Evolutionary conservation across 805 yeast species (phyloP), one percentile per base, ranked within the genome.

Genomic region (Komagataella ulmi): DNA sequence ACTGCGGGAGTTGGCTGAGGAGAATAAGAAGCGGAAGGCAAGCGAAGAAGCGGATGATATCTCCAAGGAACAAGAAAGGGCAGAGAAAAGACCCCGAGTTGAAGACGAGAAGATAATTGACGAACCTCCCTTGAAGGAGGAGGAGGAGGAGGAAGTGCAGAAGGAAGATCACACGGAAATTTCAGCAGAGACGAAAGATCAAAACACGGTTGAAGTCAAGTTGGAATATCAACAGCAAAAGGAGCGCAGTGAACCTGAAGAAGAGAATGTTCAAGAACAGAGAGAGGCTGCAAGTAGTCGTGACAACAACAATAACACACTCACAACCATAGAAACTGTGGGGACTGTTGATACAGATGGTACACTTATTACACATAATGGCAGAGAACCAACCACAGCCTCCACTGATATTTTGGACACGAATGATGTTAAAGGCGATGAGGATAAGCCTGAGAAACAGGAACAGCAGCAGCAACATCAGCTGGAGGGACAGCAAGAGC

Each of bases 1-100:
- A 44, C 61, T 85, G 55, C 70, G 66, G 18, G 65, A 71, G 3
- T 58, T 72, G 50, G 71, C 70, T 7, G 56, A 59, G 17, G 65
- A 65, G 7, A 36, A n/a, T 19, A 17, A 46, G 17, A 18, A 18
- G 24, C n/a, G 46, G 24, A 14, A 23, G 40, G 40, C 40, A n/a
- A 47, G 17, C 43, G 51, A 49, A 7, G 30, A n/a, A 14, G 10
- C 8, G 18, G 47, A 44, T 18, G 51, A 49, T 6, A 44, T 43
- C 12, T 5, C 6, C 6, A 40, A 17, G 17, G 17, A 43, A 12
- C 24, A 36, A 5, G 50, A 48, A 18, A 36, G 19, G 7, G 50
- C 40, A 19, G n/a, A 23, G 10, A 46, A 30, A 30, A 30, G 40
- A 30, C 12, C 40, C 14, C 40, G 40, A 14, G 40, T 30, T 30